A percentile compares a stretch with the other conserved stretches of the same genome.
These are phyloP conservation scores for Penicillium lividum DNA, from an alignment of 495 filamentous ascomycete species.

Conservation along the genomic window DNA sequence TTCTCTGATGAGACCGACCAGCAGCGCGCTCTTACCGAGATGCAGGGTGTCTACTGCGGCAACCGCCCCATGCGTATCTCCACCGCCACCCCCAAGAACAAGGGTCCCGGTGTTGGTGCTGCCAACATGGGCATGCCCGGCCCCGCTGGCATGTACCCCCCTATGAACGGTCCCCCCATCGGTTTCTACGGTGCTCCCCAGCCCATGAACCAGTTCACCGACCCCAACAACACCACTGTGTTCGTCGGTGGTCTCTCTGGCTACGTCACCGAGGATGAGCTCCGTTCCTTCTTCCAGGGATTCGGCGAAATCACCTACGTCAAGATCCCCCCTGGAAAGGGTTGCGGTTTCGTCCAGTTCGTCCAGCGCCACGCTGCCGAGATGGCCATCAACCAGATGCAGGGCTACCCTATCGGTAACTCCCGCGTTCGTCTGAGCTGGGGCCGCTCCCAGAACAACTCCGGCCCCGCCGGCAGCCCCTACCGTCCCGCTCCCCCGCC, in stretches of 20 bases:
- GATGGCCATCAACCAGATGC: conserved; percentile 99
- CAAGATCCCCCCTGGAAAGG: conserved; percentile 99
- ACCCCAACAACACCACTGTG: conserved; percentile 99
- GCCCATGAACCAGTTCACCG: conserved; percentile 99
- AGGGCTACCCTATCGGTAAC: conserved; percentile 99
- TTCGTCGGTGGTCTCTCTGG: conserved; percentile 97
- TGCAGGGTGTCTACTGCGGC: conserved; percentile 99
- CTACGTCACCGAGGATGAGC: conserved; percentile 98
- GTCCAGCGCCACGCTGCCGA: conserved; percentile 98
- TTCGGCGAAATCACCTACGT: conserved; percentile 99
- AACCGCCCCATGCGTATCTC: conserved; percentile 99
- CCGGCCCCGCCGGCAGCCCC: conserved; percentile 92
- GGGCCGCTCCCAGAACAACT: conserved; percentile 99
- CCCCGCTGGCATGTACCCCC: conserved; percentile 52
- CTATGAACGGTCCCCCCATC: conserved; percentile 79
- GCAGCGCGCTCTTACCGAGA: conserved; percentile 91
- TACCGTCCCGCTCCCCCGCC: conserved; percentile 95
- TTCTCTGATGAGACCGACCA: conserved; percentile 94
- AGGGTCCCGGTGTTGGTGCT: conserved; percentile 63
- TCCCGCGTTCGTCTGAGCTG: conserved; percentile 95
- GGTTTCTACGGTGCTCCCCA: conserved; percentile 82
- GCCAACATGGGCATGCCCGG: conserved; percentile 54
- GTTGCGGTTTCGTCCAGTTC: conserved; percentile 98
- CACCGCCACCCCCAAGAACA: conserved; percentile 97
- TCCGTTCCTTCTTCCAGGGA: conserved; percentile 98